Base-by-base conservation (phyloP, 768 basidiomycete genomes). In the Agaricus bisporus region DNA sequence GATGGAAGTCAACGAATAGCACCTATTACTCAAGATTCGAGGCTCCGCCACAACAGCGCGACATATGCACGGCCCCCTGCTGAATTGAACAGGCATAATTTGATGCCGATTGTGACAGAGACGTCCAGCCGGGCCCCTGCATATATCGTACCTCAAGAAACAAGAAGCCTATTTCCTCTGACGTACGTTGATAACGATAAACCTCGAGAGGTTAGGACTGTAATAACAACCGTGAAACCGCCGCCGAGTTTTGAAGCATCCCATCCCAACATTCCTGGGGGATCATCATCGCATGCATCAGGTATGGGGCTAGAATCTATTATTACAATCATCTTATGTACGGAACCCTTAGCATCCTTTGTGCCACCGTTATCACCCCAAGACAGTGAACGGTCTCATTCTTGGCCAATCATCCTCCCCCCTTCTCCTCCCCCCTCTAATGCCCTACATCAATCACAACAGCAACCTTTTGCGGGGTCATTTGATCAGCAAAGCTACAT, bases 161-260 rank as follows among this genome's bases (percentile, higher is more conserved):
- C 53, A 32, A 48, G 41, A 25, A 54, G n/a, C 25, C 18, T 54
- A 29, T 54, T 54, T 29, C 39, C 46, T 25, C 39, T 54, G 20
- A 48, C 41, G 7, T 48, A 54, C 36, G 29, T 54, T 11, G 41
- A 54, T 11, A 32, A n/a, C 35, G 17, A 36, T 25, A 39, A 54
- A 26, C 39, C 47, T 5, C 39, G 18, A n/a, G 38, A 48, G 25
- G 17, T 42, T 3, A 48, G 53, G 29, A 54, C 22, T 18, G 38
- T 54, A 11, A 32, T 28, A 18, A 54, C 46, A 12, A 18, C 22
- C 10, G 20, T 25, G n/a, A 54, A 48, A 11, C 36, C 46, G 2
- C 53, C 53, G 5, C 39, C 18, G 10, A 38, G 22, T 32, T 32
- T 32, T 11, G 41, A 9, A 5, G 47, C 8, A 37, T 12, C 22